Conservation (phyloP, 257 asterid genomes). For the Lycium barbarum region DNA sequence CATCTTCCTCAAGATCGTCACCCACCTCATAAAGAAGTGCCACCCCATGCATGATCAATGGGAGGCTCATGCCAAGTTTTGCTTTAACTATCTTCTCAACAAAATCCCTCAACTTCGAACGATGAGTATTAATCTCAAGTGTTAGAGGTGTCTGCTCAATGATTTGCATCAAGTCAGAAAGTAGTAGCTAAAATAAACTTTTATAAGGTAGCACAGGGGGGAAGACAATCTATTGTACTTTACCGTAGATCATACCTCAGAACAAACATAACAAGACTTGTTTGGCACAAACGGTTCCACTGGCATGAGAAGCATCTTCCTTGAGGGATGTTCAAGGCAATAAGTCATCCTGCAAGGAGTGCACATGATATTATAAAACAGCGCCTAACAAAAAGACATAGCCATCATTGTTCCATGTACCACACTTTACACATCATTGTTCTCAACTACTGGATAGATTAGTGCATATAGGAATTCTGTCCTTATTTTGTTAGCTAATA, state of each 20-base stretch:
- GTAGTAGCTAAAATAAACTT: slow-evolving; percentile 23
- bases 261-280: slow-evolving; percentile 89
- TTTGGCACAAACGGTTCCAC: slow-evolving; percentile 94
- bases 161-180: slow-evolving; percentile 35
- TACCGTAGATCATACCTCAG: slow-evolving; percentile 62
- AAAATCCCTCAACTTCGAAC: slow-evolving; percentile 85
- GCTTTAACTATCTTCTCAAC: slow-evolving; percentile 90
- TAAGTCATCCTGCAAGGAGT: slow-evolving; percentile 85
- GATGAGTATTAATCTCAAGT: slow-evolving; percentile 80
- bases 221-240: slow-evolving; percentile 17
- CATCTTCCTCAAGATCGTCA: slow-evolving; percentile 90
- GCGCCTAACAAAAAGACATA: neutral
- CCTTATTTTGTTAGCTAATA: neutral
- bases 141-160: slow-evolving; percentile 80
- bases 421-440: neutral
- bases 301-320: slow-evolving; percentile 94
- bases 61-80: slow-evolving; percentile 90
- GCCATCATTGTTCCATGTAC: neutral
- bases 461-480: neutral
- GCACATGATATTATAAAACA: slow-evolving; percentile 21
- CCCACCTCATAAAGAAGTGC: slow-evolving; percentile 96
- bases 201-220: slow-evolving; percentile 16
- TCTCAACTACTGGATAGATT: neutral
- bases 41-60: slow-evolving; percentile 85
- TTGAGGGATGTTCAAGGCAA: slow-evolving; percentile 95